A percentile compares a stretch with the other conserved stretches of the same genome.
phyloP scores from a whole-genome alignment of 169 alveolate genomes.

The Plasmodium yoelii region DNA sequence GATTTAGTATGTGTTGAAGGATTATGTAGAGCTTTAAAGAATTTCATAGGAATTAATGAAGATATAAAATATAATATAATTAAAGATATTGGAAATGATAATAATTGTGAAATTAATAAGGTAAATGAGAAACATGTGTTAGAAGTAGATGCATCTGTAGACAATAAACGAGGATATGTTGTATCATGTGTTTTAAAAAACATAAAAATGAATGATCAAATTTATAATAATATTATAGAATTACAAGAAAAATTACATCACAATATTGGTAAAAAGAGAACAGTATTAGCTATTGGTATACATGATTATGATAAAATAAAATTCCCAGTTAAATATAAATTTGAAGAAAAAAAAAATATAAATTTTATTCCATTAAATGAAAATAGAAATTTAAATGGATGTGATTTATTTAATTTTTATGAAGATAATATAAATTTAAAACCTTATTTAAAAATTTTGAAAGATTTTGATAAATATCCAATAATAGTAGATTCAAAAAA shows the following conservation, averaged over 20 bases:
- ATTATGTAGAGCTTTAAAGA: slow-evolving; percentile 84
- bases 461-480: slow-evolving; percentile 90
- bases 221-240: slow-evolving; percentile 95
- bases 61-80: slow-evolving; percentile 51
- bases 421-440: slow-evolving; percentile 81
- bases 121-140: slow-evolving; percentile 49
- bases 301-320: slow-evolving; percentile 94
- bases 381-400: slow-evolving; percentile 85
- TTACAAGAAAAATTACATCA: slow-evolving; percentile 98
- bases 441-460: slow-evolving; percentile 90
- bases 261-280: slow-evolving; percentile 95
- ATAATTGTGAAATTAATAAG: slow-evolving; percentile 82
- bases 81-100: slow-evolving; percentile 11
- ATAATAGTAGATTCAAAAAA: slow-evolving; percentile 93
- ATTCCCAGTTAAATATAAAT: slow-evolving; percentile 94
- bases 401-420: slow-evolving; percentile 25
- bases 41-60: slow-evolving; percentile 75
- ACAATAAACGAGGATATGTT: slow-evolving; percentile 84
- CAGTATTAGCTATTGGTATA: slow-evolving; percentile 96
- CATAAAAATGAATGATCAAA: slow-evolving; percentile 90
- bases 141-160: slow-evolving; percentile 51
- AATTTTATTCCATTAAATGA: slow-evolving; percentile 94
- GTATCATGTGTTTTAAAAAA: slow-evolving; percentile 96
- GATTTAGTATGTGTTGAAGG: slow-evolving; percentile 87
- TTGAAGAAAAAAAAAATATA: slow-evolving; percentile 91